Percentiles rank a stretch among this genome's conserved stretches.
Conservation (phyloP, 495 filamentous ascomycete genomes). For the Penicillium herquei region DNA sequence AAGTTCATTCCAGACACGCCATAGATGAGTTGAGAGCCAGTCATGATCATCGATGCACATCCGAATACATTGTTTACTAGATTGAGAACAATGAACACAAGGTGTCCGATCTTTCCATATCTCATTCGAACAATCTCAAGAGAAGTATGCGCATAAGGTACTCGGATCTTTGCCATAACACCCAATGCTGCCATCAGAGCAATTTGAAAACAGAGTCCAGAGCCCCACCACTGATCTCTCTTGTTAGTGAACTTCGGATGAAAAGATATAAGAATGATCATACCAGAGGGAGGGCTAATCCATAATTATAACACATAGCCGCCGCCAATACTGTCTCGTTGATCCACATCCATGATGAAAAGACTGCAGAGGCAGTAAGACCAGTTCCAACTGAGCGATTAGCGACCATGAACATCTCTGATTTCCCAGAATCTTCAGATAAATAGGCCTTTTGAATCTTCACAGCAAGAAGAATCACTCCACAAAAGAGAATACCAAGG, state of each 20-base stretch:
- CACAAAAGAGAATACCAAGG: conserved; percentile 41
- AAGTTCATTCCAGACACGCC: conserved; percentile 42
- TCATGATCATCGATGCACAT: conserved; percentile 42
- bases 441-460: conserved; percentile 43
- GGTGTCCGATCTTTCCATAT: conserved; percentile 51
- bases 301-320: conserved; percentile 39
- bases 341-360: conserved; percentile 51
- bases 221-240: conserved; percentile 35
- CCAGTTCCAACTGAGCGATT: conserved; percentile 48
- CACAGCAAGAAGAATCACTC: conserved; percentile 40
- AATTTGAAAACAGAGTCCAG: conserved; percentile 40
- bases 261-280: neutral
- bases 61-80: conserved; percentile 53
- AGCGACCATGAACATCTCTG: conserved; percentile 55
- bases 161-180: conserved; percentile 43
- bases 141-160: conserved; percentile 57
- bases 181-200: conserved; percentile 40
- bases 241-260: neutral
- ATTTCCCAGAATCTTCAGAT: conserved; percentile 44
- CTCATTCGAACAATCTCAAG: conserved; percentile 54
- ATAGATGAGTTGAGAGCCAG: conserved; percentile 34
- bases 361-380: conserved; percentile 49
- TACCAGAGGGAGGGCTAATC: conserved; percentile 38
- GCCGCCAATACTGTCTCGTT: conserved; percentile 43
- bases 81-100: conserved; percentile 50